Evolutionary conservation across 2,329 filamentous ascomycete species (phyloP), one percentile per base, ranked within the genome.

Genomic region (Davidsoniella virescens): DNA sequence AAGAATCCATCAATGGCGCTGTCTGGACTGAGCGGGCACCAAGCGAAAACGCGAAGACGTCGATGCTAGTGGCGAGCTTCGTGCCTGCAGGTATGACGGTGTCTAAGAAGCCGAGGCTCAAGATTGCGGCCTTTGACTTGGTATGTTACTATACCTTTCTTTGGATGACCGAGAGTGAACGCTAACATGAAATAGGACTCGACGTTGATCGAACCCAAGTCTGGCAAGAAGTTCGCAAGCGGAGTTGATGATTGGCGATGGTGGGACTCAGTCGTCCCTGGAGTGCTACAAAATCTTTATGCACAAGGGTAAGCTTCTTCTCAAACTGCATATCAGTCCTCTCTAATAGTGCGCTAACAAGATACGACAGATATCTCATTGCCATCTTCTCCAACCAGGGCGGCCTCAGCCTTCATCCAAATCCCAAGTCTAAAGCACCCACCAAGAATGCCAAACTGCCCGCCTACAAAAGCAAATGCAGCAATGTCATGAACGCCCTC

Each of bases 311-410:
- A 65, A 43, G 65, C 55, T 36, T 47, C 9, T 39, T 3, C 14
- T 49, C 45, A 23, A 23, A 10, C 18, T 10, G 26, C 4, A 18
- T 36, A 18, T 54, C 10, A 33, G 47, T 46, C 54, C 20, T 45
- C 20, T 45, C 33, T 49, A 18, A 39, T 49, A 38, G n/a, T n/a
- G 8, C 26, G 16, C 45, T 44, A 36, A 44, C 29, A 49, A 20
- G 4, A 12, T 39, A 10, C 2, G 8, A 20, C 58, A 84, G 83
- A 26, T 93, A 84, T 63, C 75, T 75, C 43, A 65, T 96, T 10
- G 75, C 86, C 16, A 76, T 96, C 44, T 66, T 98, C 46, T 93
- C 85, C 55, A 98, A 98, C 63, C 92, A 98, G 64, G 88, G 73
- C 46, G 87, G 84, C 12, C 71, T 98, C 42, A 82, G 75, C 14